Conservation (phyloP, 208 protist species). For the Wallacemonas sp. region DNA sequence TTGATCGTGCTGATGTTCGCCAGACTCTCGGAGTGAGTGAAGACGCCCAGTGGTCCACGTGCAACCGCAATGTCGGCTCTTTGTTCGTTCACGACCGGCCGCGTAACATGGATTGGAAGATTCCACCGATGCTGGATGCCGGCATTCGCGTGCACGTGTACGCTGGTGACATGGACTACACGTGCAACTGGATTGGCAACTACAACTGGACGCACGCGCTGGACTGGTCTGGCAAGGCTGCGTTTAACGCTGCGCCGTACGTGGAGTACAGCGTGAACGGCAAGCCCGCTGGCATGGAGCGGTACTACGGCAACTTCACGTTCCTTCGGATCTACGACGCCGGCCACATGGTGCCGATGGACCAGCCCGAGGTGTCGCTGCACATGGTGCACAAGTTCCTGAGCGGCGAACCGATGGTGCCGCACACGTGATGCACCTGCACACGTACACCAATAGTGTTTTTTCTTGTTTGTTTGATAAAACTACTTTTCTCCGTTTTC, state of each 20-base stretch:
- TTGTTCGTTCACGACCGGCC: constrained; percentile 69
- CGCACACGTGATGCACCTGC: background rate
- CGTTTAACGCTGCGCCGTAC: constrained; percentile 44
- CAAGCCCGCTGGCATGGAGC: constrained; percentile 30
- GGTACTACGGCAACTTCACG: constrained; percentile 43
- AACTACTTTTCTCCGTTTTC: constrained; percentile 1
- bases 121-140: constrained; percentile 60
- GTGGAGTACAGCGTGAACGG: constrained; percentile 27
- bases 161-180: constrained; percentile 90
- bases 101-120: constrained; percentile 55
- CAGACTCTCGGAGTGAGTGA: background rate
- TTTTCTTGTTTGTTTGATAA: background rate
- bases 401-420: background rate
- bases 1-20: background rate
- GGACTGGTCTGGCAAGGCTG: constrained; percentile 67
- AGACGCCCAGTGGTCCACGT: constrained; percentile 44
- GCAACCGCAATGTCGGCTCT: constrained; percentile 45
- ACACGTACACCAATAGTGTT: background rate
- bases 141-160: constrained; percentile 89
- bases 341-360: constrained; percentile 90
- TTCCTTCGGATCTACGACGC: constrained; percentile 83
- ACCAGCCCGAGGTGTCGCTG: constrained; percentile 64
- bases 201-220: constrained; percentile 71
- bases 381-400: constrained; percentile 54
- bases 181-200: constrained; percentile 94